These are phyloP conservation scores for Ophiognomonia clavigignenti-juglandacearum DNA, from an alignment of 2,329 filamentous ascomycete genomes.

Conservation along the genomic window DNA sequence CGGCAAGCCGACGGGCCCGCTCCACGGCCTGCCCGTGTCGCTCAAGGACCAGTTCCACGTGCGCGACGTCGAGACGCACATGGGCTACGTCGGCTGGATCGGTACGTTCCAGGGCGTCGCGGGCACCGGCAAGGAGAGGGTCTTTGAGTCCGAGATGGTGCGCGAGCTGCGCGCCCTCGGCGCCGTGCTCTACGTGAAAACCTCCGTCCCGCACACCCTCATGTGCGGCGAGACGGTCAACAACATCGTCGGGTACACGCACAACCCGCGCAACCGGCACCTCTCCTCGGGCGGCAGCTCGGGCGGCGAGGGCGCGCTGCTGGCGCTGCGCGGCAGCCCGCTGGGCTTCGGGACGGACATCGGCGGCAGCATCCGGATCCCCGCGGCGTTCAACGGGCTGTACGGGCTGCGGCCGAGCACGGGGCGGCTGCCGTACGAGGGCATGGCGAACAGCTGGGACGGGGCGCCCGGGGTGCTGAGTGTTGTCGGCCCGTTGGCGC, in stretches of 20 bases:
- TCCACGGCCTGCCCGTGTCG: slow-evolving; percentile 34
- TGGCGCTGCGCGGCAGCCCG: slow-evolving; percentile 21
- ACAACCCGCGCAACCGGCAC: slow-evolving; percentile 19
- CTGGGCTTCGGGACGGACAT: slow-evolving; percentile 23
- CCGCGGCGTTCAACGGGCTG: slow-evolving; percentile 24
- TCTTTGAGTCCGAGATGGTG: neutral
- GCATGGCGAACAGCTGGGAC: too few relatives aligned
- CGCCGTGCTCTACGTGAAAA: too few relatives aligned
- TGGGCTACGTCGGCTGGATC: neutral
- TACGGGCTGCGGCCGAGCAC: slow-evolving; percentile 27
- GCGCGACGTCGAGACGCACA: too few relatives aligned
- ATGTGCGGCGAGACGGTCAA: slow-evolving; percentile 20
- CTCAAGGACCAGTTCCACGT: slow-evolving; percentile 23
- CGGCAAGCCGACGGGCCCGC: slow-evolving; percentile 20
- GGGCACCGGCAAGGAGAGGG: neutral
- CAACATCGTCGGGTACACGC: slow-evolving; percentile 22
- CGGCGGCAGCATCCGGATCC: slow-evolving; percentile 20
- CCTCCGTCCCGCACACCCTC: slow-evolving; percentile 23
- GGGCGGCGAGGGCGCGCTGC: slow-evolving; percentile 20
- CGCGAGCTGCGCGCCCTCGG: neutral
- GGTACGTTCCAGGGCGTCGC: neutral
- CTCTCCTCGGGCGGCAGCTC: slow-evolving; percentile 21
- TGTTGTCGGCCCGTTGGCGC: too few relatives aligned
- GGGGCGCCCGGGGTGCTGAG: too few relatives aligned
- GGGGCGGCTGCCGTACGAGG: slow-evolving; percentile 27